Conservation (phyloP, 768 basidiomycete species). For the Kwoniella sp. region DNA sequence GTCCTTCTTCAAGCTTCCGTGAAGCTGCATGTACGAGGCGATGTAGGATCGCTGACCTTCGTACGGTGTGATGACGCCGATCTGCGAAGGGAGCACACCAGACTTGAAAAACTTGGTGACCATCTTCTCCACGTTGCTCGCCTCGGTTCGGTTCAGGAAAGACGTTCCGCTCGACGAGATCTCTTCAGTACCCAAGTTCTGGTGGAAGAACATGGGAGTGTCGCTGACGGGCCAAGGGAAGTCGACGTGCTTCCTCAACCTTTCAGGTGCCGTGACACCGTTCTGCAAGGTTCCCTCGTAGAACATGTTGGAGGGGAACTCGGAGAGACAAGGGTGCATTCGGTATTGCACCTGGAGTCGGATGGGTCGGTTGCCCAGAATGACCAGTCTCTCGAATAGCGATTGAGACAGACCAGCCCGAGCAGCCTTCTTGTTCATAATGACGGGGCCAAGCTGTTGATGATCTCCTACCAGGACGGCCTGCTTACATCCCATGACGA, state of each 20-base stretch:
- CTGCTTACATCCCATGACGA: conserved; percentile 96
- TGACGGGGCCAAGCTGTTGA: conserved; percentile 94
- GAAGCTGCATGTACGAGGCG: conserved; percentile 99
- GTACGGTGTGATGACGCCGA: conserved; percentile 97
- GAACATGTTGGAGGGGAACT: conserved; percentile 99
- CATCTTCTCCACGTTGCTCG: conserved; percentile 98
- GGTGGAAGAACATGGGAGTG: conserved; percentile 99
- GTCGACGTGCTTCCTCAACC: conserved; percentile 94
- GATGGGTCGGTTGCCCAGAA: conserved; percentile 92
- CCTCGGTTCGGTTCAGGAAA: conserved; percentile 96
- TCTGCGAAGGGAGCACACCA: conserved; percentile 89
- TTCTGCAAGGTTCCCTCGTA: conserved; percentile 99
- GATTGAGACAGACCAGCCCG: conserved; percentile 98
- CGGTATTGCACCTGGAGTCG: conserved; percentile 99
- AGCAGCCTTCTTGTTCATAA: conserved; percentile 99
- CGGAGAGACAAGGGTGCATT: conserved; percentile 98
- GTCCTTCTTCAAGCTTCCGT: conserved; percentile 98
- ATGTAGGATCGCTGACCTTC: conserved; percentile 98
- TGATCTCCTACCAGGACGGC: conserved; percentile 97
- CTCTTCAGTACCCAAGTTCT: conserved; percentile 97
- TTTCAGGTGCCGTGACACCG: conserved; percentile 96
- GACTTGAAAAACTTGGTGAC: conserved; percentile 99
- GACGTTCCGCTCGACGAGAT: conserved; percentile 98
- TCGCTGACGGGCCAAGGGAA: conserved; percentile 98
- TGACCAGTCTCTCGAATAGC: conserved; percentile 92